A percentile compares a stretch with the other conserved stretches of the same genome.
Conservation (phyloP, 169 alveolate species). For the Toxoplasma gondii region DNA sequence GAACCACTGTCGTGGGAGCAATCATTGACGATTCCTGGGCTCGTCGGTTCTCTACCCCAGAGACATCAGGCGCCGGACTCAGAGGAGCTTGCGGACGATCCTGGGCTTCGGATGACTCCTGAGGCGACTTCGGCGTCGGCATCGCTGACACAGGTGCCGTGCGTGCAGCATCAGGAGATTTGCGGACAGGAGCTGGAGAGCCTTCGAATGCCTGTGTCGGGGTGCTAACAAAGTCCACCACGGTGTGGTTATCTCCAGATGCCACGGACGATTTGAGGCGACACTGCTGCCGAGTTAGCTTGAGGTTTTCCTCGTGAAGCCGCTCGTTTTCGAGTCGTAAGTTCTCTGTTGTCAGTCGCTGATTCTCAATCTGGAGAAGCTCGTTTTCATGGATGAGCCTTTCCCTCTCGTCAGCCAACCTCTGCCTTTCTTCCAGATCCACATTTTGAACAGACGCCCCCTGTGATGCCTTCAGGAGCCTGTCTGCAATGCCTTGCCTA, state of each 20-base stretch:
- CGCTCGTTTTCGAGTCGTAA: constrained; percentile 20
- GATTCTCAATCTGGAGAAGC: not conserved
- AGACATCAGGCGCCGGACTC: no score
- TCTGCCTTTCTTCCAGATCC: not conserved
- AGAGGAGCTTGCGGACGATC: no score
- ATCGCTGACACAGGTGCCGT: no score
- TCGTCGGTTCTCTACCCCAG: no score
- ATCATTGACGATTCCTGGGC: no score
- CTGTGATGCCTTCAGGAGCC: not conserved
- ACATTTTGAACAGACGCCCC: not conserved
- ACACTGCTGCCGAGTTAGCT: not conserved
- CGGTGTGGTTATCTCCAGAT: not conserved
- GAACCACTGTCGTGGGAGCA: no score
- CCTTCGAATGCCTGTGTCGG: no score
- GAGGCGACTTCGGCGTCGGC: no score
- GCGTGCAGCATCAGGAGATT: no score
- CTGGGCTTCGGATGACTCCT: no score
- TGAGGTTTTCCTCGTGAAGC: not conserved
- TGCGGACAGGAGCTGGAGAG: no score
- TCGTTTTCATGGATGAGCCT: not conserved
- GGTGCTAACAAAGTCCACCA: not conserved
- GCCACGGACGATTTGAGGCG: not conserved
- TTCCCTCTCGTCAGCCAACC: not conserved
- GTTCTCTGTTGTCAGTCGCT: not conserved
- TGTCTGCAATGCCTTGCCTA: no score